Percentiles rank a stretch among this genome's conserved stretches.
Evolutionary conservation across 2,329 filamentous ascomycete species (phyloP).

Genomic region (Diplodia mutila): DNA sequence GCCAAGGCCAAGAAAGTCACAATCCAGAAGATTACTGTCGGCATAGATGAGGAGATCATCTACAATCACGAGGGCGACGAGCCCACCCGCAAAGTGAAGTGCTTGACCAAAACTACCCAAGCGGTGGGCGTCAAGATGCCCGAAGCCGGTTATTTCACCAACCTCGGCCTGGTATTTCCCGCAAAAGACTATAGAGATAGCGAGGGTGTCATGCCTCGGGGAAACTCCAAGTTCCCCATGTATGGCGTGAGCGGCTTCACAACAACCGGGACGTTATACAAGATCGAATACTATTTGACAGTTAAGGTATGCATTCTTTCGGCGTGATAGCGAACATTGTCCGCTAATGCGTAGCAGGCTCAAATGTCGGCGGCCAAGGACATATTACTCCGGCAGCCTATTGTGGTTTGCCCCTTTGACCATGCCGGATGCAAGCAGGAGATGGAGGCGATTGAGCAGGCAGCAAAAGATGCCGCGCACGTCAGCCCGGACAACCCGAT

Average conservation of each 20-base stretch:
- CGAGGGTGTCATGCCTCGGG: slow-evolving; percentile 84
- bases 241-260: slow-evolving; percentile 91
- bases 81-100: slow-evolving; percentile 86
- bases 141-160: slow-evolving; percentile 89
- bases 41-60: slow-evolving; percentile 97
- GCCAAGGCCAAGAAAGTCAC: slow-evolving; percentile 88
- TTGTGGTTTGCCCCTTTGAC: slow-evolving; percentile 94
- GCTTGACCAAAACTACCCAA: slow-evolving; percentile 81
- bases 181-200: slow-evolving; percentile 83
- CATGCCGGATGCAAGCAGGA: slow-evolving; percentile 96
- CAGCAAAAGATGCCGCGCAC: slow-evolving; percentile 86
- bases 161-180: slow-evolving; percentile 87
- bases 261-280: slow-evolving; percentile 91
- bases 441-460: slow-evolving; percentile 97
- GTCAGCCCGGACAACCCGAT: slow-evolving; percentile 90
- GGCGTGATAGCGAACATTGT: not conserved
- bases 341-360: slow-evolving; percentile 60
- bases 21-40: slow-evolving; percentile 90
- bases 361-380: slow-evolving; percentile 86
- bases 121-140: slow-evolving; percentile 81
- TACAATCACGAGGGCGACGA: slow-evolving; percentile 98
- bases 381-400: slow-evolving; percentile 85
- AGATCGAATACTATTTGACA: slow-evolving; percentile 94
- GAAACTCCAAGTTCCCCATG: slow-evolving; percentile 84
- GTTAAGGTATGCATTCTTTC: slow-evolving; percentile 72